Base-by-base conservation (phyloP, 257 asterid species). In the Ilex aquifolium region DNA sequence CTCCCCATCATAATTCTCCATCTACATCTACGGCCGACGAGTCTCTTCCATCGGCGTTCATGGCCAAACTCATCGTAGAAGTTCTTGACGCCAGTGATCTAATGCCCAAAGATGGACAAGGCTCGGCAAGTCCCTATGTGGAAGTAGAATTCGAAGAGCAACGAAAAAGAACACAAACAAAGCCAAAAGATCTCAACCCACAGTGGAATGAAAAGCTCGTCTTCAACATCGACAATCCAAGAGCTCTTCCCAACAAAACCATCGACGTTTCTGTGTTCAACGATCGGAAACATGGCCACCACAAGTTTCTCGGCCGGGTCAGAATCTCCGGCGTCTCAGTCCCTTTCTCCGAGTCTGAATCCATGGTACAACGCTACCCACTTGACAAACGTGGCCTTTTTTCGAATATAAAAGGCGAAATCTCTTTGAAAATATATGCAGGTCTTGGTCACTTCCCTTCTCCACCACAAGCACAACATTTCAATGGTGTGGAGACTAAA, bases 101-200 rank as follows among this genome's bases (percentile, higher is more conserved):
- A 36, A 82, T 85, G 93, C 95, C 98, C 7, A 88, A 91, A 80
- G 96, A 91, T 51, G 95, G 95, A 0, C 89, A 86, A 15, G 97
- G 96, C 13, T 83, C 91, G 14, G 84, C 98, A 14, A 87, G 79
- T 69, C 89, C 98, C 9, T 91, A 85, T 62, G 96, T 83, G 0
- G 88, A 88, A 60, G 88, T 91, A 4, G 82, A 86, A 9, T 91
- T 86, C 50, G 90, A 86, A 21, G 90, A 76, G 42, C 88, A 88
- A 59, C 77, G 77, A 30, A 81, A 79, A 57, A 72, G 81, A 57
- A 84, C 90, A 10, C 77, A 88, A 31, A 83, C 86, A 2, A 91
- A 81, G 76, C 64, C 36, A 7, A 91, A 74, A 71, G 90, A 76
- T 79, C 96, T 91, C 74, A 79, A 82, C 76, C 98, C 96, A 2